Base-by-base conservation (phyloP, 192 early-diverging fungal species). In the Umbelopsis ramanniana region DNA sequence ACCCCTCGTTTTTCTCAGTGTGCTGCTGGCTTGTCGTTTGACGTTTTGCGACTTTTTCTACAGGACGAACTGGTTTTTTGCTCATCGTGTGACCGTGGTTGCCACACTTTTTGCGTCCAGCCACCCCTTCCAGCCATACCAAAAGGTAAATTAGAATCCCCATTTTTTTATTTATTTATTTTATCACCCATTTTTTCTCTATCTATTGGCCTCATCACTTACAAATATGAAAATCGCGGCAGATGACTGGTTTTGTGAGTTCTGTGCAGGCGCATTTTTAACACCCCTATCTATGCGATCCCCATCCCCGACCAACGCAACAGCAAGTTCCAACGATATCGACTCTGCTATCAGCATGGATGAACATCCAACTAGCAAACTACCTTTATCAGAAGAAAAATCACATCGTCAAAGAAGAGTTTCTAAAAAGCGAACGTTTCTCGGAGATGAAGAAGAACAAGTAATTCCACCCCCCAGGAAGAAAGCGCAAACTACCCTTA, bases 61-160 rank as follows among this genome's bases (percentile, higher is more conserved):
- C 72, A 86, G 84, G 74, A 84, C 37, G 75, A 82, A 46, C 71
- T 86, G 68, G 68, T 86, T 38, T 77, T 86, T 72, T 86, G 84
- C 70, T 77, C 72, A 43, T 71, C 68, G 11, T 86, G 84, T 68
- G 84, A 86, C 67, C 69, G 79, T 67, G 82, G 80, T 8, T 82
- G 76, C 68, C 84, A 86, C 55, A 79, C 77, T 21, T 80, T 79
- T 68, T 86, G 84, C 71, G 78, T 77, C 53, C 73, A 75, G 60
- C 78, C 84, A 26, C 60, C 70, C 7, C 46, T 86, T 0, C 43
- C 72, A 9, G 68, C 43, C 23, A 78, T 83, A 38, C 85, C 85
- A 7, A 52, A 73, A 68, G 70, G 85, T 86, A 83, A 21, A 69
- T 52, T 17, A 46, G 22, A 50, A 5, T 43, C 11, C 11, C 11